Base-by-base conservation (phyloP, 1,139 yeast genomes). In the Suhomyces yuchorum region DNA sequence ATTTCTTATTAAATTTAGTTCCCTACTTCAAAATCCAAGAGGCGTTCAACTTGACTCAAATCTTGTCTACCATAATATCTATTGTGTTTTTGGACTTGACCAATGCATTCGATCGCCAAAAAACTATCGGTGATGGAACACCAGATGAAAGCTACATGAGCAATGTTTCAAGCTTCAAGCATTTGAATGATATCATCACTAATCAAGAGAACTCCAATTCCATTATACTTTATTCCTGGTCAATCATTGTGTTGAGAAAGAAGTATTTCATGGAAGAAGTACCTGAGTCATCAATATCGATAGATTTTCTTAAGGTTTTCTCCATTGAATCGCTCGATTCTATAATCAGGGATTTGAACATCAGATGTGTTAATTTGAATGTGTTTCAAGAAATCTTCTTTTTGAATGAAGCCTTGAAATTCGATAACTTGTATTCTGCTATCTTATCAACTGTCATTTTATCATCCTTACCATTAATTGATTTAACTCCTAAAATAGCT, bases 141-240 rank as follows among this genome's bases (percentile, higher is more conserved):
- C 22, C 30, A 19, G 18, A 11, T 8, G 32, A 44, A 3, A 24
- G 37, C n/a, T 83, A 71, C 52, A 66, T 81, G 55, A 65, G 70
- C 37, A 78, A 81, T 52, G 65, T 78, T 0, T 57, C 61, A 0
- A 61, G 72, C 1, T 71, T 87, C 50, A 60, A 62, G 43, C 56
- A 59, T 44, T 70, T 81, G 20, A 80, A 77, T 56, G 60, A 58
- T 4, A 55, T 73, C 3, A 64, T 73, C 14, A 58, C 67, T 0
- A 62, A 69, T 9, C 54, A 67, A 1, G 37, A 54, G 20, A 66
- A 65, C 43, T 49, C 55, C 12, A 80, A 81, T 50, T 66, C 89
- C 0, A 68, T 85, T 4, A 67, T 84, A 1, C 63, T 80, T 43
- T 85, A 87, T 56, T 78, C 84, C 28, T 90, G 96, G 96, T 80